A percentile compares a stretch with the other conserved stretches of the same genome.
These are phyloP conservation scores for Verticillium dahliae DNA, from an alignment of 2,329 filamentous ascomycete species.

Conservation along the genomic window DNA sequence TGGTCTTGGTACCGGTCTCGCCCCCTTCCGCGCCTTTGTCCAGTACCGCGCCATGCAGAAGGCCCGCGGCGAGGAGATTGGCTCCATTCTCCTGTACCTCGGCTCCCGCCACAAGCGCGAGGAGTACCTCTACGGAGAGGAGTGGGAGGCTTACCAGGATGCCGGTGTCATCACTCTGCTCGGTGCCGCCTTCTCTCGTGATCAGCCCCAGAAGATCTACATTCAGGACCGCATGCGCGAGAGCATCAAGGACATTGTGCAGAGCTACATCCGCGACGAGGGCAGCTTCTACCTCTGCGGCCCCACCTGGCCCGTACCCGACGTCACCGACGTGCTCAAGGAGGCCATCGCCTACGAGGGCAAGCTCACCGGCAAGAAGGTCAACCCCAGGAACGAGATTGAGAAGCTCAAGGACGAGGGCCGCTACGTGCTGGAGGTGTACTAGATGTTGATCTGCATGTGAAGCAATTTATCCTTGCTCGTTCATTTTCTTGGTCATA, in stretches of 20 bases:
- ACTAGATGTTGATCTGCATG: constrained; percentile 45
- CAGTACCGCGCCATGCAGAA: constrained; percentile 98
- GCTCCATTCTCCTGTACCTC: constrained; percentile 90
- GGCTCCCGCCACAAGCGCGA: constrained; percentile 95
- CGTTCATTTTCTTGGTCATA: neutral
- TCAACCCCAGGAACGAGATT: constrained; percentile 84
- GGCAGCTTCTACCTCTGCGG: constrained; percentile 97
- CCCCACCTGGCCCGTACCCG: constrained; percentile 96
- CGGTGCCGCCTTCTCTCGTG: constrained; percentile 89
- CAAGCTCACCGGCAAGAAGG: constrained; percentile 65
- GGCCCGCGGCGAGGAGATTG: constrained; percentile 92
- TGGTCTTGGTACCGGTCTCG: constrained; percentile 93
- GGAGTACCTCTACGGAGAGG: constrained; percentile 97
- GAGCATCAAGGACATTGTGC: constrained; percentile 72
- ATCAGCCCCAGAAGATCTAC: constrained; percentile 98
- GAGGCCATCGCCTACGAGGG: constrained; percentile 81
- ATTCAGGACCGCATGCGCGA: constrained; percentile 95
- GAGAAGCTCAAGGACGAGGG: constrained; percentile 94
- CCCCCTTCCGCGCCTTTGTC: constrained; percentile 98
- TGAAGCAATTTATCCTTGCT: neutral
- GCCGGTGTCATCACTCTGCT: constrained; percentile 92
- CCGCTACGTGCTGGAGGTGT: constrained; percentile 94
- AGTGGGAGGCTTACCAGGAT: constrained; percentile 97
- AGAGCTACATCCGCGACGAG: constrained; percentile 81
- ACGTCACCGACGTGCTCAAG: constrained; percentile 88